Conservation (phyloP, 2,329 filamentous ascomycete genomes). For the Fusarium tupiense region DNA sequence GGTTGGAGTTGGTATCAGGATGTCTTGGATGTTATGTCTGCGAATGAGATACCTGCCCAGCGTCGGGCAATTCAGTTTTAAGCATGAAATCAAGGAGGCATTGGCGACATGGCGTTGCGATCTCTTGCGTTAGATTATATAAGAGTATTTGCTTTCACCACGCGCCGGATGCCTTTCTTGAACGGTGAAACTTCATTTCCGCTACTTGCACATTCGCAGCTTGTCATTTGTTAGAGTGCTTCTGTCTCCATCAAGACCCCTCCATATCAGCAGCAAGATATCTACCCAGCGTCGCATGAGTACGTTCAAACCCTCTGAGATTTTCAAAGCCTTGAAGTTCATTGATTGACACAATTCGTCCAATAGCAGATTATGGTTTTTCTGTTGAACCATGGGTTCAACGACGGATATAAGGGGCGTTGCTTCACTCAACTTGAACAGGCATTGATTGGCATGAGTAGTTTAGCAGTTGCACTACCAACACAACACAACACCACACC, state of each 20-base stretch:
- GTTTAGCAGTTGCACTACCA: neutral
- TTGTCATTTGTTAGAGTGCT: neutral
- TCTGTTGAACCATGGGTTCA: neutral
- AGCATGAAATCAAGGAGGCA: neutral
- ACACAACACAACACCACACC: neutral
- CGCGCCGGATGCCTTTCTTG: no score
- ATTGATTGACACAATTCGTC: neutral
- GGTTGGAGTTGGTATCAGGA: neutral
- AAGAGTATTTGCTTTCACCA: neutral
- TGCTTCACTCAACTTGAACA: neutral
- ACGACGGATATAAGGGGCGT: neutral
- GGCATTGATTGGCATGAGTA: neutral
- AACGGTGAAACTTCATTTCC: neutral
- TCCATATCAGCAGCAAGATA: neutral
- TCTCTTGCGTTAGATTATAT: neutral
- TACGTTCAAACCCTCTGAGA: neutral
- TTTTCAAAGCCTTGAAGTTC: accelerated
- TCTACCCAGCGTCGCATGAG: neutral
- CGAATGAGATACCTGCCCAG: neutral
- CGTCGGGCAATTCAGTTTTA: neutral
- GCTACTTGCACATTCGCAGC: neutral
- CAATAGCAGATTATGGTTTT: neutral
- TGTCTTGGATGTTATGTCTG: neutral
- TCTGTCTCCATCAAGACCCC: neutral
- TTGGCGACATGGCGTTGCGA: neutral